Percentiles rank a stretch among this genome's conserved stretches.
phyloP scores from a whole-genome alignment of 306 rosid species.

The Albizia julibrissin region DNA sequence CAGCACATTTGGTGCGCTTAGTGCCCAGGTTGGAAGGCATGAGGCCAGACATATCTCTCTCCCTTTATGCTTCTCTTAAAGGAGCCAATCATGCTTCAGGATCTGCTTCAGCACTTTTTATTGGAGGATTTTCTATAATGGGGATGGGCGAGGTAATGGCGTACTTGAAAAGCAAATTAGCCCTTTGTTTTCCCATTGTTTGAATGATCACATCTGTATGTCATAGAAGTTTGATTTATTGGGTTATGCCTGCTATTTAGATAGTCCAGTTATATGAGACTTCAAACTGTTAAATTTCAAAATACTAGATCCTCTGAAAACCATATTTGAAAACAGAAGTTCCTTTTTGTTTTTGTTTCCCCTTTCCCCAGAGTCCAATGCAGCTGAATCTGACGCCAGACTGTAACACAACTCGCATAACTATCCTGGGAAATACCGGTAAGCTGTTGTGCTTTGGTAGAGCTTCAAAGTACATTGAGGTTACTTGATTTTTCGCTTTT shows the following conservation, averaged over 20 bases:
- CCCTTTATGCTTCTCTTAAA: slow-evolving; percentile 64
- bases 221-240: slow-evolving; percentile 16
- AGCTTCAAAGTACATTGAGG: slow-evolving; percentile 10
- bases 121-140: slow-evolving; percentile 86
- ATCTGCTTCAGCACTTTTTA: slow-evolving; percentile 78
- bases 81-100: slow-evolving; percentile 64
- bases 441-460: slow-evolving; percentile 30
- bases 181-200: background rate
- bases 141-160: slow-evolving; percentile 68
- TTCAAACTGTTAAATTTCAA: slow-evolving; percentile 21
- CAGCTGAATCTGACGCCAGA: slow-evolving; percentile 73
- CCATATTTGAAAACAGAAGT: slow-evolving; percentile 10
- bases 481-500: background rate
- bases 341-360: background rate
- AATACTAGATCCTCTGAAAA: slow-evolving; percentile 11
- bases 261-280: background rate
- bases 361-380: slow-evolving; percentile 43
- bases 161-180: slow-evolving; percentile 18
- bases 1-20: slow-evolving; percentile 80
- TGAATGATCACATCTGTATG: slow-evolving; percentile 19
- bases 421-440: slow-evolving; percentile 91
- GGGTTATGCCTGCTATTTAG: slow-evolving; percentile 19
- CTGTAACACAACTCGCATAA: slow-evolving; percentile 66
- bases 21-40: slow-evolving; percentile 69
- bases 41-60: slow-evolving; percentile 68